Conservation (phyloP, 257 asterid genomes). For the Solanum neorickii region DNA sequence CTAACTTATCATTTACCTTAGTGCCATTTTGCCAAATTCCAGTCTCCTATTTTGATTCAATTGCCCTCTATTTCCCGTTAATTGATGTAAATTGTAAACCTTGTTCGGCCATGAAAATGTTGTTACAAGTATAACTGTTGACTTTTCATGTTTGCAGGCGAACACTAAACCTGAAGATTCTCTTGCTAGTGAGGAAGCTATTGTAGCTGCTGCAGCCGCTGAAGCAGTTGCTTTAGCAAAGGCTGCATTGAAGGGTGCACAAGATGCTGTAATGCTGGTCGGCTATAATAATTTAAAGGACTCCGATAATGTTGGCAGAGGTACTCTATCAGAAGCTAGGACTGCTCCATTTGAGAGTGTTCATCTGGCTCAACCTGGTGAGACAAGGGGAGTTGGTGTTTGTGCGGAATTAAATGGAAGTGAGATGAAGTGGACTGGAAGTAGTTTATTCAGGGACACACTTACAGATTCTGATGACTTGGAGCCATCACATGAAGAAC, state of each 20-base stretch:
- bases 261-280: slow-evolving; percentile 66
- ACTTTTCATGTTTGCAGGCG: slow-evolving; percentile 31
- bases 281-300: slow-evolving; percentile 17
- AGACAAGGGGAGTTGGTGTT: slow-evolving; percentile 9
- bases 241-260: slow-evolving; percentile 79
- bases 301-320: slow-evolving; percentile 8
- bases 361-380: slow-evolving; percentile 23
- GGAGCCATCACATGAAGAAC: slow-evolving; percentile 65
- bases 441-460: slow-evolving; percentile 10
- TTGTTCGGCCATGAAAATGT: slow-evolving; percentile 56
- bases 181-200: slow-evolving; percentile 65
- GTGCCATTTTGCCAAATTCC: not conserved
- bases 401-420: slow-evolving; percentile 20
- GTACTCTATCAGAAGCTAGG: not conserved
- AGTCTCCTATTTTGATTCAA: not conserved
- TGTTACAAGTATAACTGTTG: slow-evolving; percentile 1
- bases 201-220: slow-evolving; percentile 77
- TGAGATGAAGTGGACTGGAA: slow-evolving; percentile 23
- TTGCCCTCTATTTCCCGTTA: not conserved
- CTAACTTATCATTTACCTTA: not conserved
- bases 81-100: slow-evolving; percentile 9
- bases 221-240: slow-evolving; percentile 89
- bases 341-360: slow-evolving; percentile 10
- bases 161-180: slow-evolving; percentile 32
- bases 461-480: slow-evolving; percentile 31